Evolutionary conservation across 768 basidiomycete species (phyloP).

Genomic region (Pulveroboletus sp.): DNA sequence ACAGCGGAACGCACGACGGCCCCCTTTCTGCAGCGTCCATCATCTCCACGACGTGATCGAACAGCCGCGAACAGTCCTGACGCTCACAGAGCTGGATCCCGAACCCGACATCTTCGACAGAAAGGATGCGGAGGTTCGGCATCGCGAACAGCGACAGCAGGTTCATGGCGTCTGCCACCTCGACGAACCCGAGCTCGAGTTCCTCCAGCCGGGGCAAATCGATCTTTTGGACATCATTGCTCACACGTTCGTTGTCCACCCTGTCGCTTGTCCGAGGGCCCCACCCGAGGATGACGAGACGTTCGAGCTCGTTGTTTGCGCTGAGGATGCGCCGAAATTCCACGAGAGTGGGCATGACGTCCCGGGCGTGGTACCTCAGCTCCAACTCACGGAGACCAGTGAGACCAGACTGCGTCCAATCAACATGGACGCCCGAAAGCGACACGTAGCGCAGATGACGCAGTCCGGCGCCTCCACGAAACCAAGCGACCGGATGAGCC

Average conservation of each 20-base stretch:
- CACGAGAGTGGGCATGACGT: constrained; percentile 49
- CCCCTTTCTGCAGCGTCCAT: background rate
- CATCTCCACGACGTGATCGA: constrained; percentile 31
- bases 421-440: constrained; percentile 54
- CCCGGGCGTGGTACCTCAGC: constrained; percentile 51
- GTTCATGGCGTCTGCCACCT: constrained; percentile 35
- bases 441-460: constrained; percentile 37
- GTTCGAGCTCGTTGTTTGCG: constrained; percentile 35
- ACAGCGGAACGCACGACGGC: background rate
- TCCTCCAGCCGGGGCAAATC: constrained; percentile 28
- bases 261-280: constrained; percentile 37
- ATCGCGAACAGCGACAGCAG: constrained; percentile 37
- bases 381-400: constrained; percentile 43
- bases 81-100: constrained; percentile 31
- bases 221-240: constrained; percentile 14
- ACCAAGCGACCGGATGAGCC: constrained; percentile 39
- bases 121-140: constrained; percentile 35
- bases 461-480: constrained; percentile 32
- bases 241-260: background rate
- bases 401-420: constrained; percentile 44
- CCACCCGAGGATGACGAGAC: constrained; percentile 49
- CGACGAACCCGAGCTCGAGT: constrained; percentile 42
- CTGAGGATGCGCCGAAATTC: constrained; percentile 43
- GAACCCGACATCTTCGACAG: constrained; percentile 44
- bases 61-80: constrained; percentile 35